Evolutionary conservation across 495 filamentous ascomycete genomes (phyloP).

Genomic region (Penicillium dipodomyicola): DNA sequence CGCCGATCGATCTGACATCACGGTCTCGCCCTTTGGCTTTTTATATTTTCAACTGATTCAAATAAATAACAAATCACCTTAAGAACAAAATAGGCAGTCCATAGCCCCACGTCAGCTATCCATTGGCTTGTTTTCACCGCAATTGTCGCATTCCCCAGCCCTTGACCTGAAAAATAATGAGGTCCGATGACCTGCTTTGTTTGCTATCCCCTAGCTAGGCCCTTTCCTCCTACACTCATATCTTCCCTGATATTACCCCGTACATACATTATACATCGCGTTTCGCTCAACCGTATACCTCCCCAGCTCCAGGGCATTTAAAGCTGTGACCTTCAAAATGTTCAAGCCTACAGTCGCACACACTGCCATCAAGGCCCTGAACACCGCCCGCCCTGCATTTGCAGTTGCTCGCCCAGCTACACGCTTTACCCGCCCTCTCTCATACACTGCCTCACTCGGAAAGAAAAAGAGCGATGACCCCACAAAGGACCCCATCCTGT

Average conservation of each 20-base stretch:
- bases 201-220: neutral
- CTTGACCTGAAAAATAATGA: constrained; percentile 6
- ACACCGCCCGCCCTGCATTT: constrained; percentile 3
- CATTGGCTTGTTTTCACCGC: constrained; percentile 24
- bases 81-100: constrained; percentile 1
- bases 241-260: neutral
- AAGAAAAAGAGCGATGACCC: constrained; percentile 29
- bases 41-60: too few species aligned
- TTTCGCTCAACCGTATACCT: neutral
- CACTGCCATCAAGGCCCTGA: constrained; percentile 30
- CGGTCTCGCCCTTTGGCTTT: neutral
- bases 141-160: constrained; percentile 28
- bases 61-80: neutral
- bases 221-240: neutral
- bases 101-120: constrained; percentile 1
- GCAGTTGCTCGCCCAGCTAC: constrained; percentile 25
- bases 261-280: neutral
- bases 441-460: constrained; percentile 30
- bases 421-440: constrained; percentile 28
- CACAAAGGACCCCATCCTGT: constrained; percentile 30
- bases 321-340: constrained; percentile 24
- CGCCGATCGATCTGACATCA: neutral
- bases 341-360: constrained; percentile 35
- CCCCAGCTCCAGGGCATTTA: neutral
- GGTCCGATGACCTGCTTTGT: neutral